These are phyloP conservation scores for Paraglomus occultum DNA, from an alignment of 192 early-diverging fungal species.

Conservation along the genomic window DNA sequence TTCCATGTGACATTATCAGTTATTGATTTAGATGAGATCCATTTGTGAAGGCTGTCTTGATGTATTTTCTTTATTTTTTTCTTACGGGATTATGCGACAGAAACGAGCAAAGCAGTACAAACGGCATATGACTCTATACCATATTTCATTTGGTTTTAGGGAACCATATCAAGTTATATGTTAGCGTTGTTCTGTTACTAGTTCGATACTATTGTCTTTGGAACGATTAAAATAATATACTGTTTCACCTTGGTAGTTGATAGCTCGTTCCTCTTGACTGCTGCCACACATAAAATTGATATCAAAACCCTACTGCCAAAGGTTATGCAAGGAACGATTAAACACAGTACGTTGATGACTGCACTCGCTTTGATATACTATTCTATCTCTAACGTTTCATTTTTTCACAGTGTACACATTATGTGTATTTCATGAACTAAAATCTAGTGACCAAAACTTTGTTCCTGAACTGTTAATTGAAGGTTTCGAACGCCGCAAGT, in stretches of 20 bases:
- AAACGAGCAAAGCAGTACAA: constrained; percentile 83
- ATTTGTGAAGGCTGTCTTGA: no score
- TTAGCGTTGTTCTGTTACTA: constrained; percentile 35
- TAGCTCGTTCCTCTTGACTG: constrained; percentile 76
- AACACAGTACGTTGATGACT: constrained; percentile 55
- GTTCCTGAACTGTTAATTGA: constrained; percentile 60
- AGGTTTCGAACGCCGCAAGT: constrained; percentile 76
- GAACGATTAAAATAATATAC: constrained; percentile 8
- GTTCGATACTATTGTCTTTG: background rate
- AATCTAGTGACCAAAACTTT: constrained; percentile 49
- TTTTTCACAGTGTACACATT: constrained; percentile 51
- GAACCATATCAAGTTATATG: constrained; percentile 89
- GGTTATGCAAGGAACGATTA: constrained; percentile 62
- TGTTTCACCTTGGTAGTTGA: constrained; percentile 53
- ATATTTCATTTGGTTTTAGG: constrained; percentile 78
- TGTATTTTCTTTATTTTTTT: no score
- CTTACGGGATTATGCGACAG: constrained; percentile 86
- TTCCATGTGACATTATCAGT: no score
- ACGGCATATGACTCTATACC: constrained; percentile 80
- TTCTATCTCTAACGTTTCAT: background rate
- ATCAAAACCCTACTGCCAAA: constrained; percentile 60
- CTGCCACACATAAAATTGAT: constrained; percentile 60
- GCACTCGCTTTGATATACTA: constrained; percentile 10
- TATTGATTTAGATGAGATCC: no score
- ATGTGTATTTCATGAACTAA: constrained; percentile 74